phyloP scores from a whole-genome alignment of 2,329 filamentous ascomycete species.

The Botryotinia narcissicola region DNA sequence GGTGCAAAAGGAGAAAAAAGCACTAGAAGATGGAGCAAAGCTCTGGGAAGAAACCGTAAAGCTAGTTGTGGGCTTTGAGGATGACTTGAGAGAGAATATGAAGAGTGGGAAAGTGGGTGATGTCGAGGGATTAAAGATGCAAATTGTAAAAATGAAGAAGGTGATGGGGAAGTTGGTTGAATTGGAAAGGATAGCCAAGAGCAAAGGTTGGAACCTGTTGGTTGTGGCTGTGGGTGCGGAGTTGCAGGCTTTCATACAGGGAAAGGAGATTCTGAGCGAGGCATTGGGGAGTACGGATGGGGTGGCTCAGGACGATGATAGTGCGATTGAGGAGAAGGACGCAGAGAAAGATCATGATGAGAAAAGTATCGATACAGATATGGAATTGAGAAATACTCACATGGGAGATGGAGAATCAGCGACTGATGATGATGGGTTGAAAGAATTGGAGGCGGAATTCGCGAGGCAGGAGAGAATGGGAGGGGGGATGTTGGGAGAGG shows the following conservation, averaged over 20 bases:
- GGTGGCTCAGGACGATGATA: not conserved
- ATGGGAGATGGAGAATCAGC: not conserved
- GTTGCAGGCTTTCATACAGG: constrained; percentile 63
- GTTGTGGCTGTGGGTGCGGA: constrained; percentile 75
- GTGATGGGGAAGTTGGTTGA: constrained; percentile 56
- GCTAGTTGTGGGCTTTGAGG: constrained; percentile 63
- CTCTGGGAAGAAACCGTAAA: constrained; percentile 64
- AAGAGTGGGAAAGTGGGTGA: constrained; percentile 41
- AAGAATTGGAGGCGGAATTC: constrained; percentile 4
- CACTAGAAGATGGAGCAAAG: constrained; percentile 63
- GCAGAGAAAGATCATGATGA: constrained; percentile 23
- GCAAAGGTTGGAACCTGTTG: constrained; percentile 68
- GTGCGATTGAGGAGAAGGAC: constrained; percentile 21
- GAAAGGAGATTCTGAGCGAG: constrained; percentile 52
- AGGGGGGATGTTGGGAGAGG: not conserved
- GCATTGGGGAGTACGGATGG: constrained; percentile 32
- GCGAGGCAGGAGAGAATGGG: not conserved
- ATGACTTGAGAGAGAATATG: constrained; percentile 57
- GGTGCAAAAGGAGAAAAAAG: constrained; percentile 60
- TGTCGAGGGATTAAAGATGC: constrained; percentile 43
- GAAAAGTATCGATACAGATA: not conserved
- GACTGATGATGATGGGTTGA: constrained; percentile 8
- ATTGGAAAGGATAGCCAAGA: constrained; percentile 54
- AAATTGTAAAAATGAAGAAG: constrained; percentile 55
- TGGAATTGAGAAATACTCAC: not conserved